Base-by-base conservation (phyloP, 2,329 filamentous ascomycete genomes). In the Fusarium siculi region DNA sequence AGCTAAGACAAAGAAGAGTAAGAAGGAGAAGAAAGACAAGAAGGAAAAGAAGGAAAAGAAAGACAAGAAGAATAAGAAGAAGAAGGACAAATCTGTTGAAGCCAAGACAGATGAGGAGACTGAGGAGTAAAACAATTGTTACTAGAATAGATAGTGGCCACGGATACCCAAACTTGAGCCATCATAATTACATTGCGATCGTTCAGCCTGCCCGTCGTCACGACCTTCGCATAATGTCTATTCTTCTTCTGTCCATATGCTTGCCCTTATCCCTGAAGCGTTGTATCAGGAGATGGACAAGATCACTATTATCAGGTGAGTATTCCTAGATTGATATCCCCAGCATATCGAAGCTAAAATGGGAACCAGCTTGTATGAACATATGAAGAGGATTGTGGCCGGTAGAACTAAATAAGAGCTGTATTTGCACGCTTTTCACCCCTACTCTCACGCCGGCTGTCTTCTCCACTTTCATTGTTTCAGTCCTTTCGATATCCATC, bases 161-260 rank as follows among this genome's bases (percentile, higher is more conserved):
- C 53, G 66, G 47, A 76, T 76, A 74, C 71, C 71, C 71, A 74
- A 55, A 74, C 15, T 59, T 50, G 47, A 69, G 55, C 46, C 49
- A 52, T 39, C 19, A 69, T 32, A 53, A 30, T 34, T 23, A 16
- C n/a, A 37, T 53, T 58, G 23, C 30, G 52, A 44, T 30, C 49
- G 39, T 39, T n/a, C 37, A 43, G 37, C 19, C n/a, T 42, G 28
- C 36, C 52, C 19, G 9, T 25, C 25, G 19, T 9, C 14, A 39
- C 36, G 12, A n/a, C 12, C 18, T 25, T 40, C 30, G 14, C 25
- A 23, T 32, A 18, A 25, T 57, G 19, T 19, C 11, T 37, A 21
- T 23, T 25, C 18, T 19, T 25, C 28, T 50, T 36, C 21, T 28
- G 23, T 37, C 34, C 18, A 49, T n/a, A 28, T 7, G 14, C 14